These are phyloP conservation scores for Juglanconis juglandina DNA, from an alignment of 2,329 filamentous ascomycete species.

Conservation along the genomic window DNA sequence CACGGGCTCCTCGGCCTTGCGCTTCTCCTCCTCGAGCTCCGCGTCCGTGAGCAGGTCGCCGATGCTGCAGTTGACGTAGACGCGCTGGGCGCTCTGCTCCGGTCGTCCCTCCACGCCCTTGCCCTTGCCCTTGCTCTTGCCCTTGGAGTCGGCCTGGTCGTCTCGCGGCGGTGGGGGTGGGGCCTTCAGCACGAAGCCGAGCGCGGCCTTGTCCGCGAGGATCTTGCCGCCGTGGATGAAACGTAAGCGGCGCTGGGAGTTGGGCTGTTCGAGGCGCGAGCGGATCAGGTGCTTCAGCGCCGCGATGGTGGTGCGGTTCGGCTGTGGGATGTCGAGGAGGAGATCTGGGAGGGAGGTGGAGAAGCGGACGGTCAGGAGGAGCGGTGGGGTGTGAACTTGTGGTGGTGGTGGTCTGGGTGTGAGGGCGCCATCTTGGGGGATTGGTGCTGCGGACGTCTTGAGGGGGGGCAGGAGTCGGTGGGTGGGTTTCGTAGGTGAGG, in stretches of 20 bases:
- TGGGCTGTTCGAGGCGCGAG: slow-evolving; percentile 58
- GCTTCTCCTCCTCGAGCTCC: slow-evolving; percentile 68
- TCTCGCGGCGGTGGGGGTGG: slow-evolving; percentile 48
- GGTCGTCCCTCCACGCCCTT: slow-evolving; percentile 54
- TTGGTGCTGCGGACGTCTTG: slow-evolving; percentile 3
- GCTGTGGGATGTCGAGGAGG: slow-evolving; percentile 68
- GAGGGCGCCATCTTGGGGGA: slow-evolving; percentile 2
- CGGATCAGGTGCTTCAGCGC: slow-evolving; percentile 82
- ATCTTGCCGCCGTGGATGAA: slow-evolving; percentile 89
- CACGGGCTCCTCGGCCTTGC: slow-evolving; percentile 36
- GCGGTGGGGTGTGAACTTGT: slow-evolving; percentile 32
- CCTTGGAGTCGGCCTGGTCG: slow-evolving; percentile 33
- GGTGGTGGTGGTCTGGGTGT: slow-evolving; percentile 2
- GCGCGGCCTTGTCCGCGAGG: slow-evolving; percentile 67
- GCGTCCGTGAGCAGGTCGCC: slow-evolving; percentile 66
- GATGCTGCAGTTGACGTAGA: slow-evolving; percentile 93
- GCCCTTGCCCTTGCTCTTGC: slow-evolving; percentile 60
- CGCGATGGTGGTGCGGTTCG: slow-evolving; percentile 67
- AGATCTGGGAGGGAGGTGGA: slow-evolving; percentile 81
- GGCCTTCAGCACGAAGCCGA: slow-evolving; percentile 66
- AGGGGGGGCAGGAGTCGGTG: slow-evolving; percentile 2
- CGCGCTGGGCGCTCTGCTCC: slow-evolving; percentile 47
- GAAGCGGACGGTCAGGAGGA: slow-evolving; percentile 87
- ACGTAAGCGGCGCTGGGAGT: slow-evolving; percentile 69
- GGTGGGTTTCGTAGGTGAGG: slow-evolving; percentile 8